phyloP scores from a whole-genome alignment of 2,329 filamentous ascomycete genomes.

The Xylariales sp. region DNA sequence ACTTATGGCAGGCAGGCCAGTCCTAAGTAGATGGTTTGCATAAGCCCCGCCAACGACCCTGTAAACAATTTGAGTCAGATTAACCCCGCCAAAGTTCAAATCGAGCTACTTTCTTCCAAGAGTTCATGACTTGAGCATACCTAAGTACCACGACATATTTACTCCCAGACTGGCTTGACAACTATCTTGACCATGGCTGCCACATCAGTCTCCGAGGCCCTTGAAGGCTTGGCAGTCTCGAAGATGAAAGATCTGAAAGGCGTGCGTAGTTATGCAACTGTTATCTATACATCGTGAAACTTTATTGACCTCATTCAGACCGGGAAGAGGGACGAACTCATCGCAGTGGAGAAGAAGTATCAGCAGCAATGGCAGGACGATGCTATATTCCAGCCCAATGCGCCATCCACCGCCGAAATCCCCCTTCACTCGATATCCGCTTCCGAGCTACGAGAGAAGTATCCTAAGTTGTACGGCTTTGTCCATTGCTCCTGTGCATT shows the following conservation, averaged over 20 bases:
- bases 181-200: conserved; percentile 9
- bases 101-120: too few species aligned
- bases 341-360: conserved; percentile 86
- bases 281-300: not conserved
- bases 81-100: too few species aligned
- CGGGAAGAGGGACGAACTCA: conserved; percentile 79
- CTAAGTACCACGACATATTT: too few species aligned
- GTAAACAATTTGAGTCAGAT: not conserved
- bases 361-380: conserved; percentile 77
- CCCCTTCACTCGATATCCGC: conserved; percentile 69
- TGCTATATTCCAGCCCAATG: conserved; percentile 78
- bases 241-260: conserved; percentile 9
- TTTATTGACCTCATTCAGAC: conserved; percentile 47
- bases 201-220: conserved; percentile 8
- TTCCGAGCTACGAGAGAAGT: conserved; percentile 69
- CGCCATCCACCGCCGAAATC: conserved; percentile 73
- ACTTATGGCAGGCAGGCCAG: too few species aligned
- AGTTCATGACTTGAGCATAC: too few species aligned
- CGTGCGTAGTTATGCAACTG: not conserved
- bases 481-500: too few species aligned
- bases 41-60: not conserved
- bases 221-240: conserved; percentile 8
- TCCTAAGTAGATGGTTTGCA: not conserved
- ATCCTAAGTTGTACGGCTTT: conserved; percentile 93
- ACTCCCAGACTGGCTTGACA: too few species aligned